Evolutionary conservation across 805 yeast genomes (phyloP), one percentile per base, ranked within the genome.

Genomic region (Candida multigemmis): DNA sequence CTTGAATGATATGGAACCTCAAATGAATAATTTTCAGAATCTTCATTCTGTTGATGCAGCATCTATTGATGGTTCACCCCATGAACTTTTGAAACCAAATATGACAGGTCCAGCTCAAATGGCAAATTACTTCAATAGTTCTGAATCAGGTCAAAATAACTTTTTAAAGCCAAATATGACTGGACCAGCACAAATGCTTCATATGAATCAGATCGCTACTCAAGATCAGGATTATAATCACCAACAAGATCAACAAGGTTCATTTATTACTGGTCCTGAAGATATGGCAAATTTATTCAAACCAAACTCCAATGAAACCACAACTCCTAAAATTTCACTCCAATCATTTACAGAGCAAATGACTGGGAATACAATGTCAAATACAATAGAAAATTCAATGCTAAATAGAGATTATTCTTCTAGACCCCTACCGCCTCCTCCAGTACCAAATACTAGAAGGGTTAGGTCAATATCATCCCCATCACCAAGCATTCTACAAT

Each of bases 31-130:
- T 44, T 85, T 85, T 53, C 77, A 73, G 27, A 77, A 81, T 42
- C 78, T 85, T 30, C 71, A 76, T 36, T 45, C 60, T 16, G 84
- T 82, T 20, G 95, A 85, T 46, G 74, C 83, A 29, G 86, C 78
- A 3, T 70, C 81, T 23, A 67, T 75, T 11, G 75, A 68, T 39
- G 87, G 89, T n/a, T 68, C 69, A 1, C 81, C 85, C 0, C 36
- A 44, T 10, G 36, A 37, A 14, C 37, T 51, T 9, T 45, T 61
- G 21, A 40, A 44, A 32, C 68, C 68, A n/a, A 62, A 61, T 33
- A 54, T 58, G 65, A 61, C 68, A 1, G 68, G 68, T 0, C 68
- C 68, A 2, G 60, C 55, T 4, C 65, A 60, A 33, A 60, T 60
- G 59, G 48, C 59, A 1, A 46, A 45, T 31, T 37, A 30, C 23